phyloP scores from a whole-genome alignment of 345 rosid species.

The Pugionium cornutum region DNA sequence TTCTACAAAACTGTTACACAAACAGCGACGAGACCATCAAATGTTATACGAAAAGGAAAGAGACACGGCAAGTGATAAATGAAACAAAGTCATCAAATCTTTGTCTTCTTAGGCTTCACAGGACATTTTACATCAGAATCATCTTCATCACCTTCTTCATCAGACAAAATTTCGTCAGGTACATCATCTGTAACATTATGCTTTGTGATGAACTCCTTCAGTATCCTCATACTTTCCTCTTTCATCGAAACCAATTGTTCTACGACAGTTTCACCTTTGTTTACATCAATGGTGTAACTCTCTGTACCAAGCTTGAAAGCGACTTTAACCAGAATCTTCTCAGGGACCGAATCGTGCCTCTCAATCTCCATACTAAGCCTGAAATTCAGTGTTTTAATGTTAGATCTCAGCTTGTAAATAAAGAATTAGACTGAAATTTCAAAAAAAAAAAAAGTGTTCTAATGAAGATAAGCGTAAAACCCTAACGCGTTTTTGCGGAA shows the following conservation, averaged over 20 bases:
- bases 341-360: slow-evolving; percentile 32
- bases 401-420: no score
- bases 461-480: no score
- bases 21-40: background rate
- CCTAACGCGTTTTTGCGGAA: no score
- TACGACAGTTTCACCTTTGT: slow-evolving; percentile 50
- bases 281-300: slow-evolving; percentile 45
- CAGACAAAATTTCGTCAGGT: slow-evolving; percentile 67
- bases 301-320: slow-evolving; percentile 68
- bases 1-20: slow-evolving; percentile 2
- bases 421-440: no score
- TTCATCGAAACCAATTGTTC: slow-evolving; percentile 75
- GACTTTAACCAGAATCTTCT: slow-evolving; percentile 48
- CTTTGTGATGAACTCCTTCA: slow-evolving; percentile 81
- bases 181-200: slow-evolving; percentile 79
- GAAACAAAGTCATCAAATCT: slow-evolving; percentile 31
- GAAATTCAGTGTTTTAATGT: no score
- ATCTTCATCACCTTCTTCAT: slow-evolving; percentile 52
- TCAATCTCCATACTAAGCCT: slow-evolving; percentile 54
- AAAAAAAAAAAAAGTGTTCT: no score
- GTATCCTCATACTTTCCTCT: slow-evolving; percentile 69
- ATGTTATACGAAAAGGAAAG: background rate
- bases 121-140: slow-evolving; percentile 42
- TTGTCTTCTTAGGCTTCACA: slow-evolving; percentile 64
- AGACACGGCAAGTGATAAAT: background rate